These are phyloP conservation scores for Claviceps africana DNA, from an alignment of 2,329 filamentous ascomycete genomes.

Conservation along the genomic window DNA sequence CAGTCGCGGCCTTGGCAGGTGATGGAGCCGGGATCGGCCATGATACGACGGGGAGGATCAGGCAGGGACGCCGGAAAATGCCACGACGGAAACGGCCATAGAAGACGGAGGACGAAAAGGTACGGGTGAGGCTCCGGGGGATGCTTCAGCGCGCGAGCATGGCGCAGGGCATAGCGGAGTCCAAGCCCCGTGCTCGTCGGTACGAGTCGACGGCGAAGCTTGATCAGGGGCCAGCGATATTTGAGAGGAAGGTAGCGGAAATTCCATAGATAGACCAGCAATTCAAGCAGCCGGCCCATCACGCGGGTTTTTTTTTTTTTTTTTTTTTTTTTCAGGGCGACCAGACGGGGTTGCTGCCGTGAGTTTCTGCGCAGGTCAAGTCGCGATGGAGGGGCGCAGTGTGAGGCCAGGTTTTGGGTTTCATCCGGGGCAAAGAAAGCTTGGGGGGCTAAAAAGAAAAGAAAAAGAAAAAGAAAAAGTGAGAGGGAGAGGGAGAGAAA, in stretches of 20 bases:
- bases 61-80: conserved; percentile 5
- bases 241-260: conserved; percentile 10
- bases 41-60: conserved; percentile 7
- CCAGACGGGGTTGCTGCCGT: not conserved
- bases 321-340: too few species aligned
- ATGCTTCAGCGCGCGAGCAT: conserved; percentile 2
- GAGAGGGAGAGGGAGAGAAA: too few species aligned
- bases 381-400: not conserved
- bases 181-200: conserved; percentile 6
- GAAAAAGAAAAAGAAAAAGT: too few species aligned
- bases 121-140: conserved; percentile 3
- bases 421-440: not conserved
- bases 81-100: conserved; percentile 8
- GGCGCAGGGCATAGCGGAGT: conserved; percentile 6
- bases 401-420: not conserved
- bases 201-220: conserved; percentile 7
- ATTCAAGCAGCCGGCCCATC: not conserved
- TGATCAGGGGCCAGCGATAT: conserved; percentile 9
- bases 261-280: conserved; percentile 8
- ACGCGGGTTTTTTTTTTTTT: too few species aligned
- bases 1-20: conserved; percentile 5
- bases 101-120: conserved; percentile 7
- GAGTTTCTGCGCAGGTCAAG: not conserved
- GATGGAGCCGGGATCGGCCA: conserved; percentile 6
- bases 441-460: too few species aligned